A percentile compares a stretch with the other conserved stretches of the same genome.
Evolutionary conservation across 768 basidiomycete genomes (phyloP).

Genomic region (Tulasnella sp.): DNA sequence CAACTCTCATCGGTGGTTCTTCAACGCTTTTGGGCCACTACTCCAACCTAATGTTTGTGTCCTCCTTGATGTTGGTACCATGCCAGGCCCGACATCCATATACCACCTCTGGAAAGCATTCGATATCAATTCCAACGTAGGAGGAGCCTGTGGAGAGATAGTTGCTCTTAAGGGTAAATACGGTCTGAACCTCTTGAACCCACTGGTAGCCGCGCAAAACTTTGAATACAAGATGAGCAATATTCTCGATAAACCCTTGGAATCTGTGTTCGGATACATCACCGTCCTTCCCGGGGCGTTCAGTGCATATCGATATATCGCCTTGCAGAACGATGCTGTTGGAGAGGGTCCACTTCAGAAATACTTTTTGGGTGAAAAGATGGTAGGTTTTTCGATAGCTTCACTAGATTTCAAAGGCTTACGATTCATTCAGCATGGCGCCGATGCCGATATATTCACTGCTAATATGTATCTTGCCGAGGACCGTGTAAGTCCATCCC

Average conservation of each 20-base stretch:
- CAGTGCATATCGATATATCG: conserved; percentile 44
- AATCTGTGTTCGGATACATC: conserved; percentile 69
- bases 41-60: conserved; percentile 85
- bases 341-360: conserved; percentile 87
- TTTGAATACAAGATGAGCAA: conserved; percentile 84
- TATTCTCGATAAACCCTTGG: conserved; percentile 79
- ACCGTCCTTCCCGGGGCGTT: conserved; percentile 49
- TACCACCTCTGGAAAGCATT: conserved; percentile 95
- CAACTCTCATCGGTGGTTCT: conserved; percentile 88
- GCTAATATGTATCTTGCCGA: conserved; percentile 96
- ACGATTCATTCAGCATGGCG: conserved; percentile 57
- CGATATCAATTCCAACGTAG: conserved; percentile 81
- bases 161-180: conserved; percentile 82
- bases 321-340: conserved; percentile 67
- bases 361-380: conserved; percentile 94
- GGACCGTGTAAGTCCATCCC: conserved; percentile 44
- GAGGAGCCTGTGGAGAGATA: conserved; percentile 93
- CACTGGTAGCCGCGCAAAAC: conserved; percentile 76
- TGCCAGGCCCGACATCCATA: conserved; percentile 76
- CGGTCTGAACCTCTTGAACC: conserved; percentile 66
- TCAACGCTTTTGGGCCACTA: conserved; percentile 74
- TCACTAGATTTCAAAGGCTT: conserved; percentile 19
- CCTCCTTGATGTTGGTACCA: conserved; percentile 74
- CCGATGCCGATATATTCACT: conserved; percentile 81
- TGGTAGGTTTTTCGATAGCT: conserved; percentile 34